Evolutionary conservation across 2,329 filamentous ascomycete genomes (phyloP), one percentile per base, ranked within the genome.

Genomic region (Rhinocladiella similis): DNA sequence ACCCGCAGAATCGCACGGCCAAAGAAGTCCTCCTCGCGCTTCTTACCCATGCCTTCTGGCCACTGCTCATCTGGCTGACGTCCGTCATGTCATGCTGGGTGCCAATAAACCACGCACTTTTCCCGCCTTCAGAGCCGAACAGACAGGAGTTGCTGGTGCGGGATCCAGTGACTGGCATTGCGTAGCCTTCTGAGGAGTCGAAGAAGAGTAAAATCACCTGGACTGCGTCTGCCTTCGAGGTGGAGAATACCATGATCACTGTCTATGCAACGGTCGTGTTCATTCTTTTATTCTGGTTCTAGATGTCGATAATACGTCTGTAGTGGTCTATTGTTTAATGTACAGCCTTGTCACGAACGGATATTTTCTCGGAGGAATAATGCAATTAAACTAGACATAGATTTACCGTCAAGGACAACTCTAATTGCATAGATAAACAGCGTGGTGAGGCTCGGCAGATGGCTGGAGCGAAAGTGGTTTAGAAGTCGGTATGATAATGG

Each of bases 11-110:
- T 5, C 65, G 47, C 39, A 57, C 49, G 3, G 33, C 67, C 7
- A 68, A 68, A 52, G 68, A 72, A 10, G 66, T 74, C n/a, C 69
- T 81, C 13, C 63, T 77, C 46, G 75, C 74, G 63, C 71, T 85
- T 1, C 62, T 84, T 27, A 82, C 80, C 1, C 80, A 83, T 63
- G 80, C 79, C n/a, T 78, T 77, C 67, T 84, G 82, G 82, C 81
- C 81, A 7, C 82, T 82, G 1, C 62, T 82, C 46, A 77, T 80
- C 1, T 83, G 80, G 68, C 56, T 82, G 46, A 77, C 77, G 64
- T 74, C 77, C 47, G 74, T 74, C 69, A 73, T 70, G 59, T 77
- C 77, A 1, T 69, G 79, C 22, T 81, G 77, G 77, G 77, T 75
- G 0, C 83, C 83, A 0, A 72, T 85, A 47, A 70, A 72, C 1